Percentiles rank a stretch among this genome's conserved stretches.
Evolutionary conservation across 768 basidiomycete species (phyloP).

Genomic region (Pleurotus cornucopiae): DNA sequence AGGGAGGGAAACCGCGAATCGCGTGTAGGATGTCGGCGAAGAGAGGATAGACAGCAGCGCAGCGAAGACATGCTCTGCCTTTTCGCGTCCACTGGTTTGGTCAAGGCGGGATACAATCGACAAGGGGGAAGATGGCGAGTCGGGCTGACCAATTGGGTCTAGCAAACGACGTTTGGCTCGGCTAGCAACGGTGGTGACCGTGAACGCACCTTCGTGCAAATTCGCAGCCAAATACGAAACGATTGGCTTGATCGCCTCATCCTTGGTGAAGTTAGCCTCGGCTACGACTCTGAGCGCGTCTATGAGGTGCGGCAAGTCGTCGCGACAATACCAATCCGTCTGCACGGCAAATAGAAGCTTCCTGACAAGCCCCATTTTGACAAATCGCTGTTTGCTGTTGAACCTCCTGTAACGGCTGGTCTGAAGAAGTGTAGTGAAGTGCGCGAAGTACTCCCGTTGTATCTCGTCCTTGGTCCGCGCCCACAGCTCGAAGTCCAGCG

Average conservation of each 20-base stretch:
- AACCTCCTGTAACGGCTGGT: slow-evolving; percentile 73
- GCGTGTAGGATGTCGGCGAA: slow-evolving; percentile 53
- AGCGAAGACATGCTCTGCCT: slow-evolving; percentile 65
- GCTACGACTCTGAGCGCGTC: slow-evolving; percentile 60
- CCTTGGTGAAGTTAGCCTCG: slow-evolving; percentile 63
- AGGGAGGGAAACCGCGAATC: slow-evolving; percentile 72
- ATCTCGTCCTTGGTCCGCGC: slow-evolving; percentile 65
- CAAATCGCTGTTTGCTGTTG: slow-evolving; percentile 70
- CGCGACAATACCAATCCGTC: slow-evolving; percentile 67
- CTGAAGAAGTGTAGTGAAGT: slow-evolving; percentile 72
- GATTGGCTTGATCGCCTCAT: slow-evolving; percentile 79
- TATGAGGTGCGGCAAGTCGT: slow-evolving; percentile 45
- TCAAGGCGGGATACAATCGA: slow-evolving; percentile 42
- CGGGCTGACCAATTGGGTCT: slow-evolving; percentile 13
- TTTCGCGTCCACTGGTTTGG: slow-evolving; percentile 42
- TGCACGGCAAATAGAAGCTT: slow-evolving; percentile 81
- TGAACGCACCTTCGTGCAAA: slow-evolving; percentile 53
- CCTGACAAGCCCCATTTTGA: slow-evolving; percentile 67
- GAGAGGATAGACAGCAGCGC: slow-evolving; percentile 60
- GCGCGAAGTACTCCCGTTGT: slow-evolving; percentile 75
- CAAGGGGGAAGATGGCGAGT: slow-evolving; percentile 54
- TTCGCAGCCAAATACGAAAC: slow-evolving; percentile 84
- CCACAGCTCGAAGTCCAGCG: slow-evolving; percentile 92
- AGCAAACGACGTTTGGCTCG: not conserved
- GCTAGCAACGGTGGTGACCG: too few relatives aligned